Evolutionary conservation across 345 rosid genomes (phyloP).

Genomic region (Melaleuca quinquenervia): DNA sequence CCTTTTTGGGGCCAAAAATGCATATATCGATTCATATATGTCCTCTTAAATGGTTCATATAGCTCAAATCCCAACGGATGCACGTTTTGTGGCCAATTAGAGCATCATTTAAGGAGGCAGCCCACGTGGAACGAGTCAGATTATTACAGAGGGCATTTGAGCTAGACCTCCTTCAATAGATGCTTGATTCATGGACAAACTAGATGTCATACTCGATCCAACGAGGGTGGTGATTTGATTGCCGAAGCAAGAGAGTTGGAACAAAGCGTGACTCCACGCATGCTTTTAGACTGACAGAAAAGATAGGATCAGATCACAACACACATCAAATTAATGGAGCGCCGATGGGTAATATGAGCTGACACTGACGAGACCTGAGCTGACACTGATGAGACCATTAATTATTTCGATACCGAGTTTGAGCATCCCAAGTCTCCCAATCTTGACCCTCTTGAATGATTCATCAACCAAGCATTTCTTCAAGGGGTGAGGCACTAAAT

Average conservation of each 20-base stretch:
- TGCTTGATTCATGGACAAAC: background rate
- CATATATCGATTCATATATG: too few relatives aligned
- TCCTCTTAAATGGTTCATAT: too few relatives aligned
- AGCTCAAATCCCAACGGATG: background rate
- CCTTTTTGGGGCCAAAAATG: too few relatives aligned
- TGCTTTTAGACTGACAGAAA: fast-evolving
- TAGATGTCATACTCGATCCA: background rate
- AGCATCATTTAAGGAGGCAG: background rate
- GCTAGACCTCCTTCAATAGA: background rate
- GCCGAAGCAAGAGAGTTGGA: background rate
- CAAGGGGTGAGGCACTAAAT: too few relatives aligned
- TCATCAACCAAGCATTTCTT: background rate
- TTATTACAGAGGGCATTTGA: background rate
- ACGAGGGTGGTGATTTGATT: background rate
- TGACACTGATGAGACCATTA: background rate
- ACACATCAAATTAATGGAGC: background rate
- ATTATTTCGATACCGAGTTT: background rate
- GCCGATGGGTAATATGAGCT: background rate
- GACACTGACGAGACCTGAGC: background rate
- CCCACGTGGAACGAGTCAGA: too few relatives aligned
- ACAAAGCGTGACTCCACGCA: background rate
- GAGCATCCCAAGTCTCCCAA: background rate
- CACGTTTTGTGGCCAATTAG: background rate
- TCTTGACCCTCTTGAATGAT: background rate
- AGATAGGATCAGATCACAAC: fast-evolving